Base-by-base conservation (phyloP, 1,284 basidiomycete genomes). In the Naganishia sp. region DNA sequence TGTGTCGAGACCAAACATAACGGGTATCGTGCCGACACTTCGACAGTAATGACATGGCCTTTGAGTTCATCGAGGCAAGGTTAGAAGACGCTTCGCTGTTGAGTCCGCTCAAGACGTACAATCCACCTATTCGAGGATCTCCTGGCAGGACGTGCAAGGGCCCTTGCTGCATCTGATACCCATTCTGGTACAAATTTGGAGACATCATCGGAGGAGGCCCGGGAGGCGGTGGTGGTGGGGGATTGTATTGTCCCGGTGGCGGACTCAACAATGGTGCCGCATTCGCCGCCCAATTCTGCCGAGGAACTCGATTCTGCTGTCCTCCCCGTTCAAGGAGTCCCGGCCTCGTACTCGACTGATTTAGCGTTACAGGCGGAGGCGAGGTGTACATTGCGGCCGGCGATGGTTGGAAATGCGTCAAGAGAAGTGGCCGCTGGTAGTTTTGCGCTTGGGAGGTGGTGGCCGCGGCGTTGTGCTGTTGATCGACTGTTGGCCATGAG, bases 401-500 rank as follows among this genome's bases (percentile, higher is more conserved):
- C 23, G 63, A 36, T 18, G 56, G 55, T 13, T 21, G 36, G 25
- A 56, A 64, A n/a, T 59, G 23, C 9, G 46, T 44, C 36, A 63
- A 44, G 7, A 33, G 11, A 13, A 68, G 36, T 3, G 67, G 67
- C 7, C 67, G 56, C 56, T 68, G 67, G 45, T 61, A 65, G 57
- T 65, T 63, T 11, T 60, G 39, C 25, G 67, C 56, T n/a, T 46
- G 21, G 18, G 57, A 49, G 0, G 63, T 68, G 16, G 61, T 64
- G 25, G 25, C 50, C 3, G 25, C 50, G 13, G 25, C n/a, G 43
- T 65, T 61, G 6, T 4, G 3, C 10, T 18, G 44, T 2, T 48
- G 23, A 25, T 60, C 45, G 31, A 16, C 69, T 57, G 68, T 66
- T 1, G 72, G 69, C 68, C 75, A 80, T 5, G 75, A 77, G 42